Evolutionary conservation across 2,329 filamentous ascomycete species (phyloP).

Genomic region (Metarhizium sp.): DNA sequence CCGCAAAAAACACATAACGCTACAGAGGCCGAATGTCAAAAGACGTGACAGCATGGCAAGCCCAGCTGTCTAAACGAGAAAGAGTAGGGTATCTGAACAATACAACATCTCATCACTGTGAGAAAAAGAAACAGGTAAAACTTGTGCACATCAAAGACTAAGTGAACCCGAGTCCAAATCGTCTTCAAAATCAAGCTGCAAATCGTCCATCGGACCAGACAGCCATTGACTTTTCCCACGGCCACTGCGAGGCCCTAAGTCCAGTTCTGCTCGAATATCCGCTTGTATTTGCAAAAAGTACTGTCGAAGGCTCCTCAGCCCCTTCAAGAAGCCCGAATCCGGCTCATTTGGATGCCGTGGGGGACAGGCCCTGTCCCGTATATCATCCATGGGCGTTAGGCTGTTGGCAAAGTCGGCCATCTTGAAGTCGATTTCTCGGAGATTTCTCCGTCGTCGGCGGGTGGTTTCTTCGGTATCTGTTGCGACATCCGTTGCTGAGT

Average conservation of each 20-base stretch:
- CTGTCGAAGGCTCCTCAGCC: slow-evolving; percentile 64
- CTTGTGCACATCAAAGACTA: neutral
- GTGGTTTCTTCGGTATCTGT: slow-evolving; percentile 48
- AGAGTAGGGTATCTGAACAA: neutral
- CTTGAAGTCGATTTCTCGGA: slow-evolving; percentile 74
- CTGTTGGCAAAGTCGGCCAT: slow-evolving; percentile 99
- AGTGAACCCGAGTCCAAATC: slow-evolving; percentile 8
- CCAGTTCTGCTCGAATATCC: slow-evolving; percentile 54
- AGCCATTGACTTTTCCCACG: slow-evolving; percentile 8
- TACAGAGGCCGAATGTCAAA: neutral
- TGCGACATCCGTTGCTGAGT: slow-evolving; percentile 48
- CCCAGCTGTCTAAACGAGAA: neutral
- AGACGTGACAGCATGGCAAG: neutral
- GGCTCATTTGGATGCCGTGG: slow-evolving; percentile 72
- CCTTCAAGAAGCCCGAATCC: slow-evolving; percentile 82
- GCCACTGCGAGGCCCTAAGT: slow-evolving; percentile 27
- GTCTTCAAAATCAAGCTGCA: slow-evolving; percentile 19
- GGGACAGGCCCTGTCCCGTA: slow-evolving; percentile 58
- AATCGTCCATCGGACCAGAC: slow-evolving; percentile 11
- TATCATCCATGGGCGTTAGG: slow-evolving; percentile 74
- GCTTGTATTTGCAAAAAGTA: slow-evolving; percentile 85
- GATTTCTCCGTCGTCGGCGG: slow-evolving; percentile 38
- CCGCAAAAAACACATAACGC: neutral
- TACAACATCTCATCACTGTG: neutral
- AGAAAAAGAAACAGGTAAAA: neutral